These are phyloP conservation scores for Stagonosporopsis tanaceti DNA, from an alignment of 2,329 filamentous ascomycete genomes.

Conservation along the genomic window DNA sequence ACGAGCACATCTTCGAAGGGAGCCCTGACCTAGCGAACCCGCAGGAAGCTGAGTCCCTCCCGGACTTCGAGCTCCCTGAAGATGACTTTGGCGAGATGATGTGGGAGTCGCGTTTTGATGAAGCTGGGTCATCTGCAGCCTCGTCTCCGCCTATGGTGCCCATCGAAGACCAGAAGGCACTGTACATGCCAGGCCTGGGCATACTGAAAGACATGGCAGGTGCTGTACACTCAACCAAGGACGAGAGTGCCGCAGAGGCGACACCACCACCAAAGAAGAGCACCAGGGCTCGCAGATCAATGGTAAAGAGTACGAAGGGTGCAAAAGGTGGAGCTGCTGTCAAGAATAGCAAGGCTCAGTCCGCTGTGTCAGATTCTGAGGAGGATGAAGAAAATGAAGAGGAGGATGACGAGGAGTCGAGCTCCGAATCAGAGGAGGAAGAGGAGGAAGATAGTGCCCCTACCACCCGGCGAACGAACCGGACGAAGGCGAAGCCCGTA, in stretches of 20 bases:
- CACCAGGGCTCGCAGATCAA: slow-evolving; percentile 36
- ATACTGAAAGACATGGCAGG: slow-evolving; percentile 43
- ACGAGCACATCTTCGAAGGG: slow-evolving; percentile 63
- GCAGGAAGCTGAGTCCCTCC: slow-evolving; percentile 40
- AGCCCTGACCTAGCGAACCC: slow-evolving; percentile 61
- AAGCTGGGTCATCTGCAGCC: slow-evolving; percentile 32
- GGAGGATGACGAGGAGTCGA: slow-evolving; percentile 43
- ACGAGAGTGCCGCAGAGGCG: slow-evolving; percentile 40
- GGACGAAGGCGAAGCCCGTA: slow-evolving; percentile 35
- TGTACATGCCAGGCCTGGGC: slow-evolving; percentile 45
- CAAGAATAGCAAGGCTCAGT: slow-evolving; percentile 43
- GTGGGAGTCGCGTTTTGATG: slow-evolving; percentile 52
- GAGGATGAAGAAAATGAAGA: slow-evolving; percentile 54
- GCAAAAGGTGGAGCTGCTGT: slow-evolving; percentile 33
- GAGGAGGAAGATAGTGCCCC: slow-evolving; percentile 46
- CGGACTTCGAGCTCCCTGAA: slow-evolving; percentile 54
- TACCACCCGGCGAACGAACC: slow-evolving; percentile 43
- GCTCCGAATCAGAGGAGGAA: slow-evolving; percentile 35
- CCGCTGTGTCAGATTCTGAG: slow-evolving; percentile 41
- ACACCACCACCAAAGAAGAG: slow-evolving; percentile 43
- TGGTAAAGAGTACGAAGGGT: slow-evolving; percentile 34
- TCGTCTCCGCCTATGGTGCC: slow-evolving; percentile 45
- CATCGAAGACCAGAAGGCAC: slow-evolving; percentile 41
- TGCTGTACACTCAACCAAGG: slow-evolving; percentile 35
- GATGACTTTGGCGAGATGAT: slow-evolving; percentile 55